Base-by-base conservation (phyloP, 768 basidiomycete species). In the Galerina marginata region DNA sequence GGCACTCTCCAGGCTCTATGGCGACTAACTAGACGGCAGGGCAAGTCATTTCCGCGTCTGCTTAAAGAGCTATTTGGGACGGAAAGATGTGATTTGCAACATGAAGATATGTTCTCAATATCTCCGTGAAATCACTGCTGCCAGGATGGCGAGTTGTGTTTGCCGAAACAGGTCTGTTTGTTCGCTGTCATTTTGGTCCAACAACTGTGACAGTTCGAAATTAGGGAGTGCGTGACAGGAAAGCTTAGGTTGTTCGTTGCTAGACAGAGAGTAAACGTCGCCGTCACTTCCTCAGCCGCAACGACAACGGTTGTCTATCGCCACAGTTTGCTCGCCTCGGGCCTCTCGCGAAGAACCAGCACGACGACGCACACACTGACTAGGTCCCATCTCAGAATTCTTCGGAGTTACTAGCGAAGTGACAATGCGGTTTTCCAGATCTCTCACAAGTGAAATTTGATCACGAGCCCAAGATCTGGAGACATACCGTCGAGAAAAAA, bases 391-490 rank as follows among this genome's bases (percentile, higher is more conserved):
- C 36, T 63, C 62, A 60, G 65, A 61, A 60, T 61, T 61, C 62
- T 33, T 67, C 68, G 68, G 68, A 56, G 65, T 69, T 65, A 63
- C 66, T 69, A 66, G 39, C 44, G 47, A 48, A 56, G 39, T 40
- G 47, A 48, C 44, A 56, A 56, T 57, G 55, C 53, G 54, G 53
- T 56, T 55, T 61, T 56, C 44, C 58, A 56, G 67, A 67, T 70
- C 69, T 64, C 59, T 59, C 62, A 59, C 23, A 39, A 49, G 20
- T 43, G 44, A 62, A 56, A 55, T 52, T 29, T 47, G 67, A 69
- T 69, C 70, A 65, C 59, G 62, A 52, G 58, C 23, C 57, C 60
- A 64, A 50, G 54, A 61, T 68, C 66, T 64, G 56, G 63, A 68
- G 68, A 58, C 59, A 57, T 39, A 66, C 37, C 47, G 25, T 49